These are phyloP conservation scores for Starmerella asiatica DNA, from an alignment of 805 yeast species.

Conservation along the genomic window DNA sequence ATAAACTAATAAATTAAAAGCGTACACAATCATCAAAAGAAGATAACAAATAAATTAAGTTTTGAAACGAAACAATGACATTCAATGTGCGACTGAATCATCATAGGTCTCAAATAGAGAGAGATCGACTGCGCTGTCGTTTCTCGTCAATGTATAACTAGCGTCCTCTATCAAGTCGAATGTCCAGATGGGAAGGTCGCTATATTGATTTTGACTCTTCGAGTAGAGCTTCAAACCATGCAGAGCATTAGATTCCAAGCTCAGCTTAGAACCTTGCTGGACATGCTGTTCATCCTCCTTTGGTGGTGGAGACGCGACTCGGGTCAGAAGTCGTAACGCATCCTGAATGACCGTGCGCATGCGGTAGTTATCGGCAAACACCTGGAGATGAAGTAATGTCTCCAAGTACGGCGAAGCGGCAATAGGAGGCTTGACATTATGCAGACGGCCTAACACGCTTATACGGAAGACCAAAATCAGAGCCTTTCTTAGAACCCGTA, in stretches of 20 bases:
- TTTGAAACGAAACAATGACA: background rate
- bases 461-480: slow-evolving; percentile 11
- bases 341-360: slow-evolving; percentile 12
- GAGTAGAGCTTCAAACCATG: slow-evolving; percentile 20
- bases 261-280: background rate
- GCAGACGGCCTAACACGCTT: slow-evolving; percentile 10
- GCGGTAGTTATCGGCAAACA: slow-evolving; percentile 9
- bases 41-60: slow-evolving; percentile 3
- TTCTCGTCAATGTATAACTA: slow-evolving; percentile 33
- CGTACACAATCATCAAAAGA: background rate
- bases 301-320: slow-evolving; percentile 5
- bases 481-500: slow-evolving; percentile 3
- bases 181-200: slow-evolving; percentile 33
- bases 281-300: background rate
- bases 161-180: slow-evolving; percentile 51
- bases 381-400: slow-evolving; percentile 8
- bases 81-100: slow-evolving; percentile 25
- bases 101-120: slow-evolving; percentile 41
- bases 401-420: slow-evolving; percentile 8
- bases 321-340: slow-evolving; percentile 12
- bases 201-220: slow-evolving; percentile 20
- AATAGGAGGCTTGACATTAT: slow-evolving; percentile 4
- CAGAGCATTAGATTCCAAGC: slow-evolving; percentile 5
- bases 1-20: too few species aligned
- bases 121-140: slow-evolving; percentile 43